These are phyloP conservation scores for Aethionema arabicum DNA, from an alignment of 345 rosid genomes.

Conservation along the genomic window DNA sequence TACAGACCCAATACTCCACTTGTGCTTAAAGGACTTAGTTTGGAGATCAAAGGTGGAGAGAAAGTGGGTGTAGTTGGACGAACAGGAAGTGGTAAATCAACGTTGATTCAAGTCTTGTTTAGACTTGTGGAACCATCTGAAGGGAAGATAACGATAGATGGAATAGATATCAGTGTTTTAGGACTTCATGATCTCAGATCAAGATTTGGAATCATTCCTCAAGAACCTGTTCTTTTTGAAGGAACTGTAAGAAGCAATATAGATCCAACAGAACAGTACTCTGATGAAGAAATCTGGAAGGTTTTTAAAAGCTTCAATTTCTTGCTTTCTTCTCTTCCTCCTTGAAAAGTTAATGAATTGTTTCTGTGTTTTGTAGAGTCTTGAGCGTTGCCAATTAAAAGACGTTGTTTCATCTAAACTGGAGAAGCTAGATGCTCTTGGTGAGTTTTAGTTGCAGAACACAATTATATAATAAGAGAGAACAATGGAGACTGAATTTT, in stretches of 20 bases:
- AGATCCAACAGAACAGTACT: constrained; percentile 74
- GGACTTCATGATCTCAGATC: constrained; percentile 95
- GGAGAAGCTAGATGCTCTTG: constrained; percentile 76
- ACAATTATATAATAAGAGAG: no score
- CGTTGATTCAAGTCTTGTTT: constrained; percentile 84
- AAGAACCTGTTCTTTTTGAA: constrained; percentile 96
- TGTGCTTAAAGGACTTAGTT: constrained; percentile 78
- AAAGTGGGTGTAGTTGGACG: constrained; percentile 94
- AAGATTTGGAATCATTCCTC: constrained; percentile 93
- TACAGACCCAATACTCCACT: constrained; percentile 89
- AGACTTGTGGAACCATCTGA: constrained; percentile 87
- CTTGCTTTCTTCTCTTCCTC: not conserved
- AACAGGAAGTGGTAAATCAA: constrained; percentile 97
- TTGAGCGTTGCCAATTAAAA: constrained; percentile 87
- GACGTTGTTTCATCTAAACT: constrained; percentile 71
- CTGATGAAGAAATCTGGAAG: constrained; percentile 96
- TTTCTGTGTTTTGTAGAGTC: constrained; percentile 48
- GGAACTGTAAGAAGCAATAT: constrained; percentile 94
- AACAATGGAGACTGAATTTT: not conserved
- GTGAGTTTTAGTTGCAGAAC: constrained; percentile 32
- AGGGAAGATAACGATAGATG: constrained; percentile 80
- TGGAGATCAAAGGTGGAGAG: constrained; percentile 82
- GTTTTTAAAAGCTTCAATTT: constrained; percentile 30
- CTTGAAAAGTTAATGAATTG: not conserved
- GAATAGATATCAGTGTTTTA: constrained; percentile 62